Conservation (phyloP, 495 filamentous ascomycete species). For the Xylaria curta region DNA sequence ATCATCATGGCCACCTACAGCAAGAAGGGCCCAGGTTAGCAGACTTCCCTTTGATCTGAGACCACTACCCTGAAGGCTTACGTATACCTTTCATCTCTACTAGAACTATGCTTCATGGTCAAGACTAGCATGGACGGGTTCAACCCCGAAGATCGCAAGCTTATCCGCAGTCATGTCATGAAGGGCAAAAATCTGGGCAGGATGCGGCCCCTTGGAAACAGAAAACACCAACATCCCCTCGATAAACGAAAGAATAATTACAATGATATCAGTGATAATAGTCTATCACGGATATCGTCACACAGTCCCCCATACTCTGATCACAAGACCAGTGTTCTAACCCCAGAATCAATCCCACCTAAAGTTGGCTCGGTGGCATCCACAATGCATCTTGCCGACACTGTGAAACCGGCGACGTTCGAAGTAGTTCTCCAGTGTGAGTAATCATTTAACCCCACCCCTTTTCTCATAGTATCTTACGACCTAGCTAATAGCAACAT, state of each 20-base stretch:
- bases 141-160: slow-evolving; percentile 47
- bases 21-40: neutral
- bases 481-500: neutral
- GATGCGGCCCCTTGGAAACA: neutral
- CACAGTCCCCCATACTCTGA: neutral
- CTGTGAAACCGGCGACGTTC: neutral
- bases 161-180: slow-evolving; percentile 59
- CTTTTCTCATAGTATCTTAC: neutral
- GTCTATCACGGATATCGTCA: neutral
- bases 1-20: neutral
- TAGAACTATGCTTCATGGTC: neutral
- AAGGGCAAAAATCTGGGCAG: slow-evolving; percentile 51
- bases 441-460: neutral
- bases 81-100: neutral
- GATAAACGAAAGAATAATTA: neutral
- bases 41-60: neutral
- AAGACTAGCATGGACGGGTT: slow-evolving; percentile 13
- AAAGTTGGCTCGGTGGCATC: neutral
- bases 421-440: slow-evolving; percentile 7
- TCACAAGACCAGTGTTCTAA: neutral
- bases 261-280: neutral
- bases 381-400: slow-evolving; percentile 14
- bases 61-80: neutral
- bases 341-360: neutral
- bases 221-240: neutral